These are phyloP conservation scores for Aciculosporium take DNA, from an alignment of 2,329 filamentous ascomycete genomes.

Conservation along the genomic window DNA sequence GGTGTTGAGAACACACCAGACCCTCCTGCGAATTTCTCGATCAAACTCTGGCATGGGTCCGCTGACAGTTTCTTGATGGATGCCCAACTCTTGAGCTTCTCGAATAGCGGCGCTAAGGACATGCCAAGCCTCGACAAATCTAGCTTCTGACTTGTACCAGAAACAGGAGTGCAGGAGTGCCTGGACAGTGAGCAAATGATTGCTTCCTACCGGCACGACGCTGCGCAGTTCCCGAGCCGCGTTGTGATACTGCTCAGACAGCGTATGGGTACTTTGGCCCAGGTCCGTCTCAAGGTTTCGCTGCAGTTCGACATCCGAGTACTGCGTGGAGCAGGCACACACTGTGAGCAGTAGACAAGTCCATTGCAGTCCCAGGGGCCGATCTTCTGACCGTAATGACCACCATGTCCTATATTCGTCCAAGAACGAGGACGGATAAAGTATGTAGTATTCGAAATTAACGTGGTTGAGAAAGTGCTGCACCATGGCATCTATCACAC, in stretches of 20 bases:
- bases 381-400: constrained; percentile 14
- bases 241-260: constrained; percentile 20
- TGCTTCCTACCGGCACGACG: constrained; percentile 19
- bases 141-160: constrained; percentile 23
- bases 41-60: constrained; percentile 19
- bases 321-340: constrained; percentile 23
- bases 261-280: constrained; percentile 13
- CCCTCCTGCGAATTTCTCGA: constrained; percentile 20
- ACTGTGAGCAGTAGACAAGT: constrained; percentile 24
- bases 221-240: constrained; percentile 19
- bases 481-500: constrained; percentile 19
- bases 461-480: constrained; percentile 24
- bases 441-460: constrained; percentile 26
- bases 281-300: constrained; percentile 19
- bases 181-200: constrained; percentile 21
- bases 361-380: constrained; percentile 22
- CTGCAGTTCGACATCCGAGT: constrained; percentile 17
- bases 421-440: constrained; percentile 21
- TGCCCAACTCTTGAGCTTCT: constrained; percentile 23
- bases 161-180: constrained; percentile 23
- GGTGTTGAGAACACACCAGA: constrained; percentile 23
- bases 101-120: constrained; percentile 20
- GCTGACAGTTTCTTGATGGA: constrained; percentile 17
- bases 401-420: constrained; percentile 24
- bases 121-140: constrained; percentile 24